phyloP scores from a whole-genome alignment of 1,284 basidiomycete species.

The Ceratobasidium sp. region DNA sequence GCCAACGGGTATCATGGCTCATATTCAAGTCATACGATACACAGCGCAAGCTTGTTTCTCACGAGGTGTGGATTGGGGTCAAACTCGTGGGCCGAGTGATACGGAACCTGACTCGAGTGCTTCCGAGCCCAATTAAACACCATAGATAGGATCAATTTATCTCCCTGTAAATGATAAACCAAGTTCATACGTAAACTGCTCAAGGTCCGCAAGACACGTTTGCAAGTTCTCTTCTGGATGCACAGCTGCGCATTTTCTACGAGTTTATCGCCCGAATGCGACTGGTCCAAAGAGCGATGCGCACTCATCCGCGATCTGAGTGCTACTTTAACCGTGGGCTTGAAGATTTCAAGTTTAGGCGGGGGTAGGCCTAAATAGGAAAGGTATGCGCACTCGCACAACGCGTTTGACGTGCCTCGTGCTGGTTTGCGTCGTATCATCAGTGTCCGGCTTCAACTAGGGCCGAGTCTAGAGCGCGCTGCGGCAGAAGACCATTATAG shows the following conservation, averaged over 20 bases:
- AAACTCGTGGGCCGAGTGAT: slow-evolving; percentile 1
- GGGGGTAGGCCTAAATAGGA: background rate
- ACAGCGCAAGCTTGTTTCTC: slow-evolving; percentile 24
- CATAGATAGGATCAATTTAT: slow-evolving; percentile 17
- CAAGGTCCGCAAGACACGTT: background rate
- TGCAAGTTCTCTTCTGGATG: slow-evolving; percentile 26
- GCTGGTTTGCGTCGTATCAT: too few relatives aligned
- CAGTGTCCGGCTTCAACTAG: background rate
- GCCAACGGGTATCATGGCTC: background rate
- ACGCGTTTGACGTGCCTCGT: background rate
- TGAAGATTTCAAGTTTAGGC: background rate
- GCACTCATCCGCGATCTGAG: slow-evolving; percentile 8
- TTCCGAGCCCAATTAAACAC: slow-evolving; percentile 33
- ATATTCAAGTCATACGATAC: slow-evolving; percentile 4
- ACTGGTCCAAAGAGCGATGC: background rate
- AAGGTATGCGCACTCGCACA: background rate
- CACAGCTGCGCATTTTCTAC: background rate
- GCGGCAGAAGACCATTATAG: slow-evolving; percentile 5
- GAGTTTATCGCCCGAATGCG: background rate
- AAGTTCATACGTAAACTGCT: slow-evolving; percentile 3
- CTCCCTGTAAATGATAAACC: background rate
- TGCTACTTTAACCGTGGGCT: slow-evolving; percentile 3
- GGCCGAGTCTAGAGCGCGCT: background rate
- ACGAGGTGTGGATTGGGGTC: background rate
- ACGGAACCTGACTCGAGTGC: slow-evolving; percentile 15